Base-by-base conservation (phyloP, 768 basidiomycete species). In the Suillus weaverae region DNA sequence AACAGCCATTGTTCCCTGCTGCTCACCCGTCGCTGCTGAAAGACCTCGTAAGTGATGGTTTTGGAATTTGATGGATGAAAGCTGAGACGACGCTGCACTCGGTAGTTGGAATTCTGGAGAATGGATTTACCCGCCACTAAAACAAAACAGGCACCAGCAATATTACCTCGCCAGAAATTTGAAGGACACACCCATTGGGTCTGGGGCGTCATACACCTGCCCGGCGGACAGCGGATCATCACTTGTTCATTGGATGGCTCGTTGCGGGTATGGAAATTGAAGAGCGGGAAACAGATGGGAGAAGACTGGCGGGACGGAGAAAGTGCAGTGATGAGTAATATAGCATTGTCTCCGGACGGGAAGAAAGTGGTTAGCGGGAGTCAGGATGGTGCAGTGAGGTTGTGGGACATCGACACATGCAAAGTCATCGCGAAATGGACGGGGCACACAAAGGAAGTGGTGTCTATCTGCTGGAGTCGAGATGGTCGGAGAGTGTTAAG, bases 251-350 rank as follows among this genome's bases (percentile, higher is more conserved):
- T 0, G 6, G 48, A 50, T 16, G 26, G 14, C 22, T 50, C 48
- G 7, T 16, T 51, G 14, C 26, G 26, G 1, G 26, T 51, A 6
- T 51, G 50, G 50, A 30, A 51, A 26, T 9, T 51, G 50, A 6
- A 30, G 26, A 51, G 50, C 26, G 50, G 26, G 14, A 51, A 51
- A 30, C 16, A 51, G 16, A 51, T 51, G 18, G 14, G 48, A 16
- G 48, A 30, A 14, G 48, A 50, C 22, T 50, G 48, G 48, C 3
- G 22, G 2, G 22, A 50, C 7, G 50, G 50, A 51, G 14, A 51
- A 16, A 18, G 7, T 30, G 2, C 0, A 30, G 8, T 30, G 8
- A 1, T 0, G 3, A 7, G 6, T 8, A n/a, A n/a, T n/a, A 51
- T 30, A 30, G 50, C 26, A 16, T 26, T 51, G 26, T 51, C 50